Evolutionary conservation across 192 early-diverging fungal genomes (phyloP).

Genomic region (Dissophora globulifera): DNA sequence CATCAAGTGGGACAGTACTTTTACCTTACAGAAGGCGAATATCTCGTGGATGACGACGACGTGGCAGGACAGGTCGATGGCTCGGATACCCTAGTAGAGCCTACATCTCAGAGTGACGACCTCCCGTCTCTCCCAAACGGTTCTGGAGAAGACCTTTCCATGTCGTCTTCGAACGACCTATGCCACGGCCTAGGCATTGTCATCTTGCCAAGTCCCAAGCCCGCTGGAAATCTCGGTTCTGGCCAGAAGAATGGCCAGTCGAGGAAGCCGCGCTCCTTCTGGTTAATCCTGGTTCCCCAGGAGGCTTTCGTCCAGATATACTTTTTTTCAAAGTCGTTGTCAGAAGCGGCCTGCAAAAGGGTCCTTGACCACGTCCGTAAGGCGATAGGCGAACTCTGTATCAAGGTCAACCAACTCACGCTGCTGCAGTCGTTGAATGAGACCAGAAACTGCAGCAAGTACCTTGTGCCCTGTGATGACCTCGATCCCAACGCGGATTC

Average conservation of each 20-base stretch:
- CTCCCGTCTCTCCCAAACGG: conserved; percentile 25
- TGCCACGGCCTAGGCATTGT: conserved; percentile 66
- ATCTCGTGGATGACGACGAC: conserved; percentile 1
- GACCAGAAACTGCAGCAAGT: conserved; percentile 70
- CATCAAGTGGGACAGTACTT: conserved; percentile 63
- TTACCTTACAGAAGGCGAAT: conserved; percentile 57
- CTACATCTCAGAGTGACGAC: conserved; percentile 6
- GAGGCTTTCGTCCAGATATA: conserved; percentile 66
- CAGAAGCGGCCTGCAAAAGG: conserved; percentile 57
- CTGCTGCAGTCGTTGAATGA: conserved; percentile 71
- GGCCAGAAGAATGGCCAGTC: conserved; percentile 6
- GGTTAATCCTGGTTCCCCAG: conserved; percentile 71
- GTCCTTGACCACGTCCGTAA: conserved; percentile 66
- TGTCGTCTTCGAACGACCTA: conserved; percentile 52
- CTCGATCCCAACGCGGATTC: conserved; percentile 29
- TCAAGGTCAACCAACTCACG: conserved; percentile 73
- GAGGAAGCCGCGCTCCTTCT: conserved; percentile 61
- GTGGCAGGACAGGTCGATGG: not conserved
- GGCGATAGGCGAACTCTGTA: conserved; percentile 67
- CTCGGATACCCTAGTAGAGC: not conserved
- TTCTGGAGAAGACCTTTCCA: not conserved
- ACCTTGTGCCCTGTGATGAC: conserved; percentile 24
- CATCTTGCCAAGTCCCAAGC: conserved; percentile 29
- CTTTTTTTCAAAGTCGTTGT: conserved; percentile 74
- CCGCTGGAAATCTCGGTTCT: not conserved